phyloP scores from a whole-genome alignment of 345 rosid genomes.

The Eucalyptus pumila region DNA sequence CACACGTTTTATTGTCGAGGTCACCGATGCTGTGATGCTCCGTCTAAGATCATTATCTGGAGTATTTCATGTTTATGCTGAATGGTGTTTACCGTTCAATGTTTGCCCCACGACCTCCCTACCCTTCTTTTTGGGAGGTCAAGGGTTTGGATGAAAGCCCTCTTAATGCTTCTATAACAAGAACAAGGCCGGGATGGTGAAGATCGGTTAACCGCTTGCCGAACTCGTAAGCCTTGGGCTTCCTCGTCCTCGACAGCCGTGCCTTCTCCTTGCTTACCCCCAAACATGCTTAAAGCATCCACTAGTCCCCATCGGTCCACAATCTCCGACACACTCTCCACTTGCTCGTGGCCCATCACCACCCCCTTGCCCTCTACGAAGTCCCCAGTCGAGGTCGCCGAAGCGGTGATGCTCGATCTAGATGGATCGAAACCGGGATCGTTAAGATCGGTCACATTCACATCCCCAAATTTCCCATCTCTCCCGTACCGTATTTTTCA shows the following conservation, averaged over 20 bases:
- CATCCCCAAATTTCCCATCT: neutral
- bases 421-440: too few species aligned
- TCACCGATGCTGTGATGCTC: neutral
- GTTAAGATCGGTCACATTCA: neutral
- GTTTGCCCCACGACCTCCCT: neutral
- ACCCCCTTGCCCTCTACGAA: rapidly evolving
- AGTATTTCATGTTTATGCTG: neutral
- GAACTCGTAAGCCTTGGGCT: neutral
- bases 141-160: neutral
- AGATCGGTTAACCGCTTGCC: too few species aligned
- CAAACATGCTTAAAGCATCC: too few species aligned
- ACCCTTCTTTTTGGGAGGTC: neutral
- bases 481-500: too few species aligned
- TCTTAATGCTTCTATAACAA: neutral
- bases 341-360: too few species aligned
- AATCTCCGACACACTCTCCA: too few species aligned
- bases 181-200: neutral
- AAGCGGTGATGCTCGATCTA: too few species aligned
- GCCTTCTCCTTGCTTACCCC: too few species aligned
- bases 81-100: neutral
- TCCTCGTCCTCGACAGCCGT: too few species aligned
- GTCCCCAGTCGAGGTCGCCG: too few species aligned
- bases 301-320: too few species aligned
- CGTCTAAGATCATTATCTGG: neutral
- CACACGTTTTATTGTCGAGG: neutral